Conservation (phyloP, 768 basidiomycete genomes). For the Tephrocybe sp. region DNA sequence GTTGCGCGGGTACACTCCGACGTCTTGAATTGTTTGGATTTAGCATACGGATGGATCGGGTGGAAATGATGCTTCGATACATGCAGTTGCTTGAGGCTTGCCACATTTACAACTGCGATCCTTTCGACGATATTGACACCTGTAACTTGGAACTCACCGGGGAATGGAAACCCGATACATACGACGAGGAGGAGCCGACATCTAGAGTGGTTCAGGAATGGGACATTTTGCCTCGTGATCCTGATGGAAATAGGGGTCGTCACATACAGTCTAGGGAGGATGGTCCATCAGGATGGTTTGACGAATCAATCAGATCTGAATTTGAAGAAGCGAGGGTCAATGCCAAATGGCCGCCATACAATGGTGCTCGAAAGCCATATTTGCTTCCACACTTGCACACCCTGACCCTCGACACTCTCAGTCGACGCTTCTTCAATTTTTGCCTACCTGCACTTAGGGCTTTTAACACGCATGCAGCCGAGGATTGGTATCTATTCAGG, state of each 20-base stretch:
- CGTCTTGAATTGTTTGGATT: not conserved
- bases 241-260: not conserved
- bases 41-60: not conserved
- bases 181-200: not conserved
- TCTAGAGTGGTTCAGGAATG: not conserved
- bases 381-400: not conserved
- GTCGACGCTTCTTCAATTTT: not conserved
- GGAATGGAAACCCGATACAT: not conserved
- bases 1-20: not conserved
- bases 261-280: not conserved
- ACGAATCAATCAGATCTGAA: not conserved
- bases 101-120: not conserved
- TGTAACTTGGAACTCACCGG: not conserved
- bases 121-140: not conserved
- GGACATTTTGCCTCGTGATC: not conserved
- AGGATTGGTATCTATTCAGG: not conserved
- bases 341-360: not conserved
- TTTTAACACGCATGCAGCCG: not conserved
- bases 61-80: not conserved
- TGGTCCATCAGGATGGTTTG: not conserved
- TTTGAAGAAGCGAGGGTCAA: not conserved
- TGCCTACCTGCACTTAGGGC: not conserved
- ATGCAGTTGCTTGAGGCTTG: not conserved
- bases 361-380: not conserved
- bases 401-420: not conserved